phyloP scores from a whole-genome alignment of 345 rosid genomes.

The Salix purpurea region DNA sequence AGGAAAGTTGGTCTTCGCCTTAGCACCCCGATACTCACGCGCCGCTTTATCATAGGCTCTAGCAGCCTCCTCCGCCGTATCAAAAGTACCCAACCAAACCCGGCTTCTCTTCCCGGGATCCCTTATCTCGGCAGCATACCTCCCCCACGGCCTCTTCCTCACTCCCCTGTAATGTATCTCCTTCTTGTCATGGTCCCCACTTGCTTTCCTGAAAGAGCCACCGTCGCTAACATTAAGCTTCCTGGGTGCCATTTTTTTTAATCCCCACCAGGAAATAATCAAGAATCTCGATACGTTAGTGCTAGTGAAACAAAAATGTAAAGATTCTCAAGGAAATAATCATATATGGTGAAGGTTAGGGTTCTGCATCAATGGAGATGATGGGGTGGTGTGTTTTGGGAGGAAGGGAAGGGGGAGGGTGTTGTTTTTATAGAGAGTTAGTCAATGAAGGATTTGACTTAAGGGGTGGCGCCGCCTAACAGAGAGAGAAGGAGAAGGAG shows the following conservation, averaged over 20 bases:
- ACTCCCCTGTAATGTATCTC: slow-evolving; percentile 58
- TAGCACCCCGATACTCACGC: slow-evolving; percentile 54
- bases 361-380: no score
- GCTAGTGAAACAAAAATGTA: no score
- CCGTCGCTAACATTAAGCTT: not conserved
- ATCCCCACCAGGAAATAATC: not conserved
- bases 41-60: slow-evolving; percentile 62
- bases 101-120: slow-evolving; percentile 66
- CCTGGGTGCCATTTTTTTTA: slow-evolving; percentile 35
- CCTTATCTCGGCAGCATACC: slow-evolving; percentile 75
- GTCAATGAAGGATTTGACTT: not conserved
- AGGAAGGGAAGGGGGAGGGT: not conserved
- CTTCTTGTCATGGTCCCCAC: not conserved
- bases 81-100: slow-evolving; percentile 71
- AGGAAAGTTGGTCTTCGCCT: slow-evolving; percentile 69
- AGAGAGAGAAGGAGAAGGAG: not conserved
- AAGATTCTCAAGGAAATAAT: no score
- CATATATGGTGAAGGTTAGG: no score
- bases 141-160: slow-evolving; percentile 70
- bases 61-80: slow-evolving; percentile 73
- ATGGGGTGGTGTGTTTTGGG: not conserved
- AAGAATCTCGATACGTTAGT: no score
- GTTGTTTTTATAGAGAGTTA: slow-evolving; percentile 1
- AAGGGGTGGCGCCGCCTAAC: no score
- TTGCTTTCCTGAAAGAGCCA: not conserved